Evolutionary conservation across 768 basidiomycete species (phyloP).

Genomic region (Russula emetica): DNA sequence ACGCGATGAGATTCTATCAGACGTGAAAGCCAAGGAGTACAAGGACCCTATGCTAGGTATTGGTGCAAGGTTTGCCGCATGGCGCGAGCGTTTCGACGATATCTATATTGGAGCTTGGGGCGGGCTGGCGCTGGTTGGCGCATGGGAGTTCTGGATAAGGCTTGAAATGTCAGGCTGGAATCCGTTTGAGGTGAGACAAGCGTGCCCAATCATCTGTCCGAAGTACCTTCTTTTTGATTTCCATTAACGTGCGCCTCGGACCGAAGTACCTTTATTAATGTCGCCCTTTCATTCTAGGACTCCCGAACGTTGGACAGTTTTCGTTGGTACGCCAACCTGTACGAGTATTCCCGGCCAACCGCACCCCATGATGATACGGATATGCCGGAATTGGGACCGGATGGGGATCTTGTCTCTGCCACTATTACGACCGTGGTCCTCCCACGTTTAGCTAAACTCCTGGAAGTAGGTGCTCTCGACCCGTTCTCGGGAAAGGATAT

Average conservation of each 20-base stretch:
- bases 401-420: slow-evolving; percentile 81
- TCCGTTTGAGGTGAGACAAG: slow-evolving; percentile 62
- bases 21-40: slow-evolving; percentile 84
- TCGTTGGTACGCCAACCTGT: slow-evolving; percentile 74
- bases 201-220: neutral
- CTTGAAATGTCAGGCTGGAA: slow-evolving; percentile 87
- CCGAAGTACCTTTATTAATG: neutral
- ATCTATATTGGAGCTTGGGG: slow-evolving; percentile 88
- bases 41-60: slow-evolving; percentile 70
- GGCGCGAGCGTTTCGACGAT: slow-evolving; percentile 74
- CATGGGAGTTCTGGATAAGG: slow-evolving; percentile 95
- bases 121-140: slow-evolving; percentile 77
- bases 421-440: slow-evolving; percentile 84
- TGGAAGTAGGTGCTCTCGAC: slow-evolving; percentile 80
- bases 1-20: slow-evolving; percentile 59
- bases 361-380: slow-evolving; percentile 36
- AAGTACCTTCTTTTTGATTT: no score
- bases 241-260: no score
- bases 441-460: slow-evolving; percentile 64
- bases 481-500: slow-evolving; percentile 68
- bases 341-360: slow-evolving; percentile 56
- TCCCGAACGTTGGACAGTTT: slow-evolving; percentile 66
- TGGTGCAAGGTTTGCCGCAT: slow-evolving; percentile 58
- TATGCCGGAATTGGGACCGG: slow-evolving; percentile 64
- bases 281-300: slow-evolving; percentile 38